These are phyloP conservation scores for Alternaria brassicicola DNA, from an alignment of 2,329 filamentous ascomycete genomes.

Conservation along the genomic window DNA sequence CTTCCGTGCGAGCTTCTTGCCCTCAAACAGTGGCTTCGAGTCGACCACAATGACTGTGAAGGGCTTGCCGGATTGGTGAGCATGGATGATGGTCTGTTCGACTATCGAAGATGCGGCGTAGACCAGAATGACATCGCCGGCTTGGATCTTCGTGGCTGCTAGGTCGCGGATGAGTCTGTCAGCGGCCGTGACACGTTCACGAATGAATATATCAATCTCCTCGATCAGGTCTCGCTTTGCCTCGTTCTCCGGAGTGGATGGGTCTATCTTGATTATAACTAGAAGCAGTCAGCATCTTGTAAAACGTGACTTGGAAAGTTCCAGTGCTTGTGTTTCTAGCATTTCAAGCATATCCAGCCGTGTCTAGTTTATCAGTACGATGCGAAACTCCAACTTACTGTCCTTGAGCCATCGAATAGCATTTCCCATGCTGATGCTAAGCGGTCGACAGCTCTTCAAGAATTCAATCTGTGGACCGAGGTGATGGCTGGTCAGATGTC, in stretches of 20 bases:
- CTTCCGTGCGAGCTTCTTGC: conserved; percentile 71
- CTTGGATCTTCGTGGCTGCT: conserved; percentile 74
- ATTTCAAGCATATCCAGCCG: not conserved
- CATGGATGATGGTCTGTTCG: conserved; percentile 77
- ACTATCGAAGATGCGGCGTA: conserved; percentile 88
- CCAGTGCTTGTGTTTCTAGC: not conserved
- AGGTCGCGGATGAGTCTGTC: conserved; percentile 83
- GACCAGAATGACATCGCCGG: conserved; percentile 83
- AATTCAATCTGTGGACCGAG: conserved; percentile 96
- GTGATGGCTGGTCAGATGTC: conserved; percentile 89
- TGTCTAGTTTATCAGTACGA: not conserved
- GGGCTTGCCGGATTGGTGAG: conserved; percentile 69
- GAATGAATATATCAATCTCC: conserved; percentile 86
- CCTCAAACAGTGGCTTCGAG: conserved; percentile 72
- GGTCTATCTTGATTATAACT: conserved; percentile 87
- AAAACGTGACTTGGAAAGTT: not conserved
- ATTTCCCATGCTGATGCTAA: conserved; percentile 97
- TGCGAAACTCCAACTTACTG: conserved; percentile 22
- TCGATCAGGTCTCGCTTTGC: conserved; percentile 80
- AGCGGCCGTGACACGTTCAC: conserved; percentile 85
- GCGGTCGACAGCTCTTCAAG: conserved; percentile 88
- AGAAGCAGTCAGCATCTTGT: conserved; percentile 3
- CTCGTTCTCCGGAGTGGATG: conserved; percentile 78
- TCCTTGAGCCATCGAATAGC: conserved; percentile 94
- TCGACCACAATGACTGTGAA: conserved; percentile 90